A percentile compares a stretch with the other conserved stretches of the same genome.
Evolutionary conservation across 108 stramenopile species (phyloP).

Genomic region (Pseudonitzschia multiseries): DNA sequence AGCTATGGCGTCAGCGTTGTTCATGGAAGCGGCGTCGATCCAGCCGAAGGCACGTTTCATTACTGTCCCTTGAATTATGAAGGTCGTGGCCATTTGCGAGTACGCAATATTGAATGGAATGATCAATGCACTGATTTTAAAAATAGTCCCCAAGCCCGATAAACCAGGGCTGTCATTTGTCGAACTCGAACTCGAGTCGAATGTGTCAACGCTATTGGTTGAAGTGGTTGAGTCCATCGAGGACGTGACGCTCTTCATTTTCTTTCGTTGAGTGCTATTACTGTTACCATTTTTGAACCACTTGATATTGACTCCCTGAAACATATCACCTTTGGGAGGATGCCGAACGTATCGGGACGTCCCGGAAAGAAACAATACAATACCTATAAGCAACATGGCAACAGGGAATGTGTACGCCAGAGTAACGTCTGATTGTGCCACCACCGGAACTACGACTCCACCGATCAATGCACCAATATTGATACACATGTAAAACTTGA

Average conservation of each 20-base stretch:
- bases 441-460: conserved; percentile 69
- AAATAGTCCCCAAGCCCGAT: conserved; percentile 42
- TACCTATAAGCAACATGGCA: conserved; percentile 56
- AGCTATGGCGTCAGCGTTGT: conserved; percentile 76
- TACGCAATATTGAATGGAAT: conserved; percentile 88
- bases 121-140: conserved; percentile 52
- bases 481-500: conserved; percentile 89
- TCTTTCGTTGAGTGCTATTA: neutral
- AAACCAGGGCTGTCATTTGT: conserved; percentile 15
- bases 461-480: conserved; percentile 86
- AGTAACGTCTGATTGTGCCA: conserved; percentile 71
- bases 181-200: neutral
- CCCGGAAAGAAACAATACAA: conserved; percentile 62
- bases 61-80: conserved; percentile 83
- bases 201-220: conserved; percentile 2
- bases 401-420: conserved; percentile 82
- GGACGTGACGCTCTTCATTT: neutral
- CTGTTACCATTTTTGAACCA: conserved; percentile 1
- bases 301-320: conserved; percentile 16
- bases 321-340: conserved; percentile 25
- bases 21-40: conserved; percentile 84
- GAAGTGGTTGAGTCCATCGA: conserved; percentile 14
- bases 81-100: conserved; percentile 86
- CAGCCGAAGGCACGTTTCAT: conserved; percentile 73
- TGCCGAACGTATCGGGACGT: conserved; percentile 62